Evolutionary conservation across 1,284 basidiomycete genomes (phyloP).

Genomic region (Fomitopsis palustris): DNA sequence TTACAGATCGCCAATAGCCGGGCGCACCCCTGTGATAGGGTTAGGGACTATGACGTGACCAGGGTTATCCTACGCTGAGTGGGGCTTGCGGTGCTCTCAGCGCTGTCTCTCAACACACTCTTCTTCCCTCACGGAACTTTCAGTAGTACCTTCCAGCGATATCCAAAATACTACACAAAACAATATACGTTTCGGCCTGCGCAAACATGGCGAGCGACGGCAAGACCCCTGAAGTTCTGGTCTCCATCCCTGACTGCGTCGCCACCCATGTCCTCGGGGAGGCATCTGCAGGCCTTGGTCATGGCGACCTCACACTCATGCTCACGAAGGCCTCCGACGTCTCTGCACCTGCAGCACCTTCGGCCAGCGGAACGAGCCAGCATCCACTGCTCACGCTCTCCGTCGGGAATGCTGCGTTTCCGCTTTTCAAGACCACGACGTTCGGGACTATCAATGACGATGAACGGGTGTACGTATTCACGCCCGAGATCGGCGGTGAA

Average conservation of each 20-base stretch:
- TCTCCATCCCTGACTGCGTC: slow-evolving; percentile 21
- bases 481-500: slow-evolving; percentile 22
- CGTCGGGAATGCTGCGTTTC: slow-evolving; percentile 25
- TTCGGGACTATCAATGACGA: slow-evolving; percentile 28
- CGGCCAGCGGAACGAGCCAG: neutral
- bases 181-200: neutral
- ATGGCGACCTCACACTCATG: slow-evolving; percentile 21
- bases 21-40: no score
- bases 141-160: neutral
- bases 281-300: slow-evolving; percentile 18
- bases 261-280: slow-evolving; percentile 26
- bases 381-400: slow-evolving; percentile 17
- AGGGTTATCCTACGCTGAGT: no score
- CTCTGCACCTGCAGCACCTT: neutral
- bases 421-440: slow-evolving; percentile 19
- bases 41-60: no score
- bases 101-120: no score
- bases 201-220: slow-evolving; percentile 1
- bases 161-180: neutral
- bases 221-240: slow-evolving; percentile 9
- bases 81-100: no score
- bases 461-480: slow-evolving; percentile 25
- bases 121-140: neutral
- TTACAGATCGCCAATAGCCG: no score
- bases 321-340: slow-evolving; percentile 3